A percentile compares a stretch with the other conserved stretches of the same genome.
phyloP scores from a whole-genome alignment of 371 early-diverging fungal species.

The Phascolomyces articulosus region DNA sequence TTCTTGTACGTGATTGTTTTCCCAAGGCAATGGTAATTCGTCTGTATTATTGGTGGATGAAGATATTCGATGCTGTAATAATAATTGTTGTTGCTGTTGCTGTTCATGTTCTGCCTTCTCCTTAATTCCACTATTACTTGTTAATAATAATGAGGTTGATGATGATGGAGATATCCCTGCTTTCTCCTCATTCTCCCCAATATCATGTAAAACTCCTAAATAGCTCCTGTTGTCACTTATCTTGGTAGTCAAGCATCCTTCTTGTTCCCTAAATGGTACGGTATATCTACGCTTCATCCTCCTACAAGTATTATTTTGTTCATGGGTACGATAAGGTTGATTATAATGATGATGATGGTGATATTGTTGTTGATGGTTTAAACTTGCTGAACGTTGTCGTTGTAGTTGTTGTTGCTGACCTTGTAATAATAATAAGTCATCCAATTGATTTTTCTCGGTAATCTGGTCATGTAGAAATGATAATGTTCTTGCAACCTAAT shows the following conservation, averaged over 20 bases:
- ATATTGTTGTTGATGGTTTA: not conserved
- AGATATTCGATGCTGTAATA: not conserved
- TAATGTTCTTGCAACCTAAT: conserved; percentile 15
- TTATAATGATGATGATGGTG: conserved; percentile 5
- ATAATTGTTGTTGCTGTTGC: not conserved
- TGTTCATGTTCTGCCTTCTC: not conserved
- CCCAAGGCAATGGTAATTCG: conserved; percentile 1
- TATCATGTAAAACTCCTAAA: not conserved
- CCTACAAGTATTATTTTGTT: not conserved
- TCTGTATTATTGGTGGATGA: not conserved
- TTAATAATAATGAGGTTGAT: not conserved
- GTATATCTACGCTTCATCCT: conserved; percentile 4
- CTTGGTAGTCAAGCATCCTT: not conserved
- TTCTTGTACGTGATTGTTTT: not conserved
- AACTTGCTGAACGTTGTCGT: not conserved
- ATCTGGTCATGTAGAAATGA: conserved; percentile 6
- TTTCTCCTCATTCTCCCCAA: conserved; percentile 8
- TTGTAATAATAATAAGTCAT: too few relatives aligned
- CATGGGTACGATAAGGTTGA: too few relatives aligned
- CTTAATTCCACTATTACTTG: not conserved
- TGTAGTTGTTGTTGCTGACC: not conserved
- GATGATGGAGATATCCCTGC: not conserved
- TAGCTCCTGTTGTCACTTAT: conserved; percentile 9
- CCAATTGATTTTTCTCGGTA: not conserved
- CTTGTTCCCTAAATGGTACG: not conserved